Percentiles rank a stretch among this genome's conserved stretches.
These are phyloP conservation scores for Carnegiea gigantea DNA, from an alignment of 179 eudicot species.

Conservation along the genomic window DNA sequence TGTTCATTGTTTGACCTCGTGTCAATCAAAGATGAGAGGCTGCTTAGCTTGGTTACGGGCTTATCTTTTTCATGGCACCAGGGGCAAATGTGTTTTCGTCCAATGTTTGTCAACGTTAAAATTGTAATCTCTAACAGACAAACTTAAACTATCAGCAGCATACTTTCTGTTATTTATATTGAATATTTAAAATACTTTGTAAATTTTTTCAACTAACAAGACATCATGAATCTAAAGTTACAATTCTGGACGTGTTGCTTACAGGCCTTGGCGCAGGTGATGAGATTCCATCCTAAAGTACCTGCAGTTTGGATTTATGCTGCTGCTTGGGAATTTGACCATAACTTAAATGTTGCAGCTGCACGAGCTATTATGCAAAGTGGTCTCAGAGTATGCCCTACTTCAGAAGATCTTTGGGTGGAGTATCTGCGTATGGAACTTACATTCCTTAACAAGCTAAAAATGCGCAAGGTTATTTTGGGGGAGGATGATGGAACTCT, in stretches of 20 bases:
- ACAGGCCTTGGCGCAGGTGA: slow-evolving; percentile 74
- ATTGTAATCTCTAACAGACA: neutral
- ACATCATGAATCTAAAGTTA: neutral
- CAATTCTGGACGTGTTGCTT: slow-evolving; percentile 5
- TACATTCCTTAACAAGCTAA: slow-evolving; percentile 82
- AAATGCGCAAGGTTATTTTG: slow-evolving; percentile 68
- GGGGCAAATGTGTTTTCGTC: neutral
- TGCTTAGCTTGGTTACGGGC: neutral
- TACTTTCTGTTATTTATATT: neutral
- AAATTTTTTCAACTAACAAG: neutral
- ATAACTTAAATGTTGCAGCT: slow-evolving; percentile 67
- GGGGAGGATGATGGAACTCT: slow-evolving; percentile 70
- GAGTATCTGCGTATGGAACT: slow-evolving; percentile 93
- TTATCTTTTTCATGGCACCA: neutral
- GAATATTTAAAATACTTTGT: neutral
- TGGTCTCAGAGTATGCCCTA: slow-evolving; percentile 86
- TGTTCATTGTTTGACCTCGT: too few species aligned
- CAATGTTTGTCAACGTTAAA: neutral
- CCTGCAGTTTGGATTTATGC: slow-evolving; percentile 95
- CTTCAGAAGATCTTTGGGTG: slow-evolving; percentile 89
- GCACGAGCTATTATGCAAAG: slow-evolving; percentile 87
- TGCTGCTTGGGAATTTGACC: slow-evolving; percentile 94
- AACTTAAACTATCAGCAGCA: too few species aligned
- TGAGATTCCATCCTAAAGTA: slow-evolving; percentile 85
- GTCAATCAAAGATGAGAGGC: neutral